Base-by-base conservation (phyloP, 2,329 filamentous ascomycete genomes). In the Fusarium liriodendri region DNA sequence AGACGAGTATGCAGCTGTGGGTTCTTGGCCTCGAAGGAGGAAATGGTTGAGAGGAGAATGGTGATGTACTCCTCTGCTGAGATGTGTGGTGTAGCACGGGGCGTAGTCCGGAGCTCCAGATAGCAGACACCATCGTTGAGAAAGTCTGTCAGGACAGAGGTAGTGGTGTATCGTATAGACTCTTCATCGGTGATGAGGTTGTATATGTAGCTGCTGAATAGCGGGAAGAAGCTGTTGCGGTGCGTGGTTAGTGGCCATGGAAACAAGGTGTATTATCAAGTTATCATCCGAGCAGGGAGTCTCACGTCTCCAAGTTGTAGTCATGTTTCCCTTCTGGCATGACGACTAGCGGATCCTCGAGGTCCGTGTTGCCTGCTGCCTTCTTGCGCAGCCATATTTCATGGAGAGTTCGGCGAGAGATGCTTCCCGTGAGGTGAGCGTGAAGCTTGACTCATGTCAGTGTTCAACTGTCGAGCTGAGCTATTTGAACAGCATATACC, bases 131-230 rank as follows among this genome's bases (percentile, higher is more conserved):
- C 93, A 78, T 97, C 94, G 29, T 82, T 80, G 60, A 88, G 85
- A 78, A 97, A 97, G 76, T 91, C 88, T 22, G 84, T 70, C 8
- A 95, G 86, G 52, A 95, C 93, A 6, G 89, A 87, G 47, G 83
- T 84, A 1, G 93, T 95, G 29, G 93, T 90, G 76, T 89, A 87
- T 45, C 83, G 84, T 57, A 94, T 83, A 73, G 90, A 90, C 5
- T 85, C 81, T 13, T 87, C 82, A 76, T 93, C 90, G 77, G 90
- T 90, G 82, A 93, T 88, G 38, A 97, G 90, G 67, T 89, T 87
- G 83, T 97, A 96, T 75, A 95, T 96, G 80, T 95, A 95, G 50
- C 88, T 91, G 29, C 91, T 92, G 83, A 96, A 96, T 18, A 95
- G 86, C 3, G 91, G 91, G 79, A 95, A 95, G 87, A 95, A 95